Conservation (phyloP, 805 yeast species). For the Metschnikowia picachoensis region DNA sequence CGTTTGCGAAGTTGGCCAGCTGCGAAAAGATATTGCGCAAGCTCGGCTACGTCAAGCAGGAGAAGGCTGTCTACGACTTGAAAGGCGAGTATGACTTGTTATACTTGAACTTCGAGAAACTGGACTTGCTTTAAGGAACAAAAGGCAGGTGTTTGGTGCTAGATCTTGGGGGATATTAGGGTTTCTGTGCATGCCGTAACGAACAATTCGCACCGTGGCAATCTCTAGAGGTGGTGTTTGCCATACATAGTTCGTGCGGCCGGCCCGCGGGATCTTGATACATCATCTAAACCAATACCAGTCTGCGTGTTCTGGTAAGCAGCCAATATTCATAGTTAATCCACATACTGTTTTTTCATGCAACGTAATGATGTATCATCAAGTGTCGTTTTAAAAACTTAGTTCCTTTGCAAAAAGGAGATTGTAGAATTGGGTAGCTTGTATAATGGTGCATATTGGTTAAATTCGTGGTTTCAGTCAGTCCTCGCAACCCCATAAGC, state of each 20-base stretch:
- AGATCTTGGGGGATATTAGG: conserved; percentile 18
- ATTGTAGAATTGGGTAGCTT: no score
- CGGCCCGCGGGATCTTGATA: background rate
- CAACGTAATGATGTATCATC: no score
- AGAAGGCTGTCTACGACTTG: conserved; percentile 69
- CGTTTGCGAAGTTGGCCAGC: conserved; percentile 7
- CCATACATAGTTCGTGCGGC: background rate
- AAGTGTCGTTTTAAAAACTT: no score
- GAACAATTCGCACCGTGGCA: conserved; percentile 2
- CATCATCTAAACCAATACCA: conserved; percentile 3
- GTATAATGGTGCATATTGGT: no score
- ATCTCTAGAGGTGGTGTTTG: conserved; percentile 13
- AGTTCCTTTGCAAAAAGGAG: no score
- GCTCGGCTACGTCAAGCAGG: conserved; percentile 54
- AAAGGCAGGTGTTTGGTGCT: background rate
- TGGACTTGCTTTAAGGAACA: background rate
- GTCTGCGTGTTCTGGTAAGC: background rate
- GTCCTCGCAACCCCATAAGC: no score
- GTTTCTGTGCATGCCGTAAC: background rate
- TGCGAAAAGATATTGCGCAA: conserved; percentile 25
- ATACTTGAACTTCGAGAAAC: conserved; percentile 59
- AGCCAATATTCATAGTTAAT: no score
- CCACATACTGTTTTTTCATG: no score
- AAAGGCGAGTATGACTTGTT: conserved; percentile 65
- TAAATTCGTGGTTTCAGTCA: no score